These are phyloP conservation scores for Blastomyces gilchristii DNA, from an alignment of 2,329 filamentous ascomycete species.

Conservation along the genomic window DNA sequence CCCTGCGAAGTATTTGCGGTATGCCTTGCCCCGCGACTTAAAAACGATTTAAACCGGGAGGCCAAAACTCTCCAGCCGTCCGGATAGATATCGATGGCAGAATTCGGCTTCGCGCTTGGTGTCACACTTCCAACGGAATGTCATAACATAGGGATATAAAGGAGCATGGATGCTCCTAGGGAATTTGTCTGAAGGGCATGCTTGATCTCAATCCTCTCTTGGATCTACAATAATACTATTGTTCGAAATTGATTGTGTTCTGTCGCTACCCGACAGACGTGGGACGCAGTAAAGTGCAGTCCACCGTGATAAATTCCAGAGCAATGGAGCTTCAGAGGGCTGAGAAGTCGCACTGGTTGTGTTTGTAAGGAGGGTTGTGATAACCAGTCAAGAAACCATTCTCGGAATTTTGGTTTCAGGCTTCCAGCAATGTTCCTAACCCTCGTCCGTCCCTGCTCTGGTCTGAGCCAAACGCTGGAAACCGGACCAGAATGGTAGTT, in stretches of 20 bases:
- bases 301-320: background rate
- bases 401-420: too few relatives aligned
- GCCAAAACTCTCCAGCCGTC: conserved; percentile 50
- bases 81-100: conserved; percentile 49
- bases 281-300: background rate
- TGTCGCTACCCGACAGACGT: background rate
- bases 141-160: conserved; percentile 40
- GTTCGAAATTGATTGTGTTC: background rate
- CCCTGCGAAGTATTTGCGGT: too few relatives aligned
- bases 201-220: background rate
- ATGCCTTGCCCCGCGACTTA: conserved; percentile 29
- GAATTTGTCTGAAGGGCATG: background rate
- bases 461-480: background rate
- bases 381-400: background rate
- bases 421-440: background rate
- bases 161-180: background rate
- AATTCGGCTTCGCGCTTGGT: conserved; percentile 43
- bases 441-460: background rate
- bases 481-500: too few relatives aligned
- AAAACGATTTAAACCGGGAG: conserved; percentile 39
- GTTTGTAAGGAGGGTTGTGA: background rate
- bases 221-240: background rate
- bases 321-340: background rate
- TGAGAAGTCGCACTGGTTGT: background rate
- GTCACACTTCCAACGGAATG: conserved; percentile 50